Conservation (phyloP, 2,329 filamentous ascomycete species). For the Fusarium pseudoanthophilum region DNA sequence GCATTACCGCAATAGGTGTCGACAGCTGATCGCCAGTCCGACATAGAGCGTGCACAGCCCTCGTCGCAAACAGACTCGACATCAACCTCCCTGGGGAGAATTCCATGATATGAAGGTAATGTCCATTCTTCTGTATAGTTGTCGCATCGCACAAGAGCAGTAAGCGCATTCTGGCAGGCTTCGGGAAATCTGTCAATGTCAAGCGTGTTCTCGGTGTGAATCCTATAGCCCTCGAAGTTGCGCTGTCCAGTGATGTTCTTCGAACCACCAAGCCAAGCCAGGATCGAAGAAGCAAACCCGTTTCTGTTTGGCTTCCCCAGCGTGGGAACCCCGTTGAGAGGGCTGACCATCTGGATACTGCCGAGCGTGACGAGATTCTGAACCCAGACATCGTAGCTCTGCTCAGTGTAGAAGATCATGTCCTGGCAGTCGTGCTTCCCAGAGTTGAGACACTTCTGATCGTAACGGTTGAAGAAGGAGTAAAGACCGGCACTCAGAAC, state of each 20-base stretch:
- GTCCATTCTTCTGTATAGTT: background rate
- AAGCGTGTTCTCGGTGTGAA: background rate
- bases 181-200: background rate
- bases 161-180: conserved; percentile 15
- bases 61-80: conserved; percentile 3
- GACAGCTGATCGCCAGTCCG: background rate
- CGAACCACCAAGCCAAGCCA: conserved; percentile 32
- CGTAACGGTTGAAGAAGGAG: conserved; percentile 43
- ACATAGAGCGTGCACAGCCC: background rate
- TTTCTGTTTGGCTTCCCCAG: conserved; percentile 25
- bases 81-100: background rate
- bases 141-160: conserved; percentile 7
- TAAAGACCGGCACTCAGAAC: conserved; percentile 46
- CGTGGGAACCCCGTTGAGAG: conserved; percentile 9
- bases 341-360: conserved; percentile 32
- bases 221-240: conserved; percentile 24
- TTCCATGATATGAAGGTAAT: background rate
- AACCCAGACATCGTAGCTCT: conserved; percentile 40
- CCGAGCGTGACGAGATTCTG: conserved; percentile 39
- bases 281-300: conserved; percentile 29
- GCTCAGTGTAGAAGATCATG: conserved; percentile 25
- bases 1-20: background rate
- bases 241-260: conserved; percentile 18
- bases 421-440: conserved; percentile 38
- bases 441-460: conserved; percentile 37